Evolutionary conservation across 352 stramenopile genomes (phyloP), one percentile per base, ranked within the genome.

Genomic region (Globisporangium polare): DNA sequence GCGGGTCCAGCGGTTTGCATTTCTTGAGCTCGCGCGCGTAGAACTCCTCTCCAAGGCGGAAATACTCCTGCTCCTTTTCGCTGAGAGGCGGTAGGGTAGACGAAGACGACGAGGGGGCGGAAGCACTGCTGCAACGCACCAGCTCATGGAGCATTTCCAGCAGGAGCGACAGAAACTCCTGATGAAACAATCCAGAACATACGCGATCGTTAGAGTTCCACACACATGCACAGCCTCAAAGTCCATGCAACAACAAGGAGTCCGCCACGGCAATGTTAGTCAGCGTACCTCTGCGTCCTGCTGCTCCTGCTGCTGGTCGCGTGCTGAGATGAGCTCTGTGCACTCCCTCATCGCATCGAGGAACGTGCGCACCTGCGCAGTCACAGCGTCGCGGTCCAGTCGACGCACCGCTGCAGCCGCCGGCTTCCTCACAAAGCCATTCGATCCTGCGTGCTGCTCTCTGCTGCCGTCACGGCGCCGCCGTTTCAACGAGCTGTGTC

Each of bases 101-200:
- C 26, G 24, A 3, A 7, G 52, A n/a, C n/a, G n/a, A n/a, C n/a
- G n/a, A n/a, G n/a, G n/a, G n/a, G n/a, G n/a, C n/a, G n/a, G n/a
- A n/a, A n/a, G n/a, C n/a, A n/a, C n/a, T n/a, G n/a, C n/a, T n/a
- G n/a, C n/a, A n/a, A n/a, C n/a, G n/a, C 24, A 88, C 37, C n/a
- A 88, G 43, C 7, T 88, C 80, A 53, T 91, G 78, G 8, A 92
- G 61, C 13, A 86, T 58, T 60, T 94, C 81, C 42, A 94, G 62
- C 18, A 94, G 50, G 35, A 89, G 87, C 0, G 78, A 79, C 39
- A 94, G 67, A 58, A 90, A 83, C 50, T 94, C 78, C 80, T 78
- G 60, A 29, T 10, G 8, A 20, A 56, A 12, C 15, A 46, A 31
- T 52, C 26, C 18, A 63, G 12, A 20, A 24, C 7, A 46, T 22